Evolutionary conservation across 345 rosid genomes (phyloP).

Genomic region (Eucalyptus tenuipes): DNA sequence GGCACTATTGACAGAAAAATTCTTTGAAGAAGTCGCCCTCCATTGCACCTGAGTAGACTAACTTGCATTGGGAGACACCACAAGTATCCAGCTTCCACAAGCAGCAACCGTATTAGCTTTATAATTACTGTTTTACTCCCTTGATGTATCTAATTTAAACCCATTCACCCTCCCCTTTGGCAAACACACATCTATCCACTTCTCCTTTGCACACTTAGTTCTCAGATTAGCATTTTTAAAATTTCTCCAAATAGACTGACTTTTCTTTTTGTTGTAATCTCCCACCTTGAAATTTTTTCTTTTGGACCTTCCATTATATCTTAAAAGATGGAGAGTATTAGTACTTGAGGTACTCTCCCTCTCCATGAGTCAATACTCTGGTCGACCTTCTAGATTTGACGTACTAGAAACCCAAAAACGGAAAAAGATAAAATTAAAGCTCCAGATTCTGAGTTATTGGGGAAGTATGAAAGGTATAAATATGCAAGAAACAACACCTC

Average conservation of each 20-base stretch:
- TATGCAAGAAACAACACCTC: neutral
- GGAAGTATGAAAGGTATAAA: neutral
- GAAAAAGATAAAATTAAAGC: neutral
- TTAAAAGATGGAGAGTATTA: neutral
- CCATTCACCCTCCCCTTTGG: neutral
- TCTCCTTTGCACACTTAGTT: neutral
- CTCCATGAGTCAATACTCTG: neutral
- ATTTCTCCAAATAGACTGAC: neutral
- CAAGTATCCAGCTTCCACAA: neutral
- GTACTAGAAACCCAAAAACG: neutral
- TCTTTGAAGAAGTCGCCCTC: neutral
- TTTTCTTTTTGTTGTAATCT: neutral
- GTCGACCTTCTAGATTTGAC: neutral
- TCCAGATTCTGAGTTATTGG: neutral
- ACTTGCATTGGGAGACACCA: neutral
- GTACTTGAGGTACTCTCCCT: neutral
- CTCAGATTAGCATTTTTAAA: neutral
- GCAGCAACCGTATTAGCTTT: neutral
- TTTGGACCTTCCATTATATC: neutral
- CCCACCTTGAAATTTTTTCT: neutral
- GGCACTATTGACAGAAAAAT: neutral
- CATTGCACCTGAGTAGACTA: neutral
- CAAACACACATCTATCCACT: neutral
- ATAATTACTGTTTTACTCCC: neutral
- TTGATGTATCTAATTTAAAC: neutral